These are phyloP conservation scores for Neoascochyta sp. DNA, from an alignment of 2,329 filamentous ascomycete genomes.

Conservation along the genomic window DNA sequence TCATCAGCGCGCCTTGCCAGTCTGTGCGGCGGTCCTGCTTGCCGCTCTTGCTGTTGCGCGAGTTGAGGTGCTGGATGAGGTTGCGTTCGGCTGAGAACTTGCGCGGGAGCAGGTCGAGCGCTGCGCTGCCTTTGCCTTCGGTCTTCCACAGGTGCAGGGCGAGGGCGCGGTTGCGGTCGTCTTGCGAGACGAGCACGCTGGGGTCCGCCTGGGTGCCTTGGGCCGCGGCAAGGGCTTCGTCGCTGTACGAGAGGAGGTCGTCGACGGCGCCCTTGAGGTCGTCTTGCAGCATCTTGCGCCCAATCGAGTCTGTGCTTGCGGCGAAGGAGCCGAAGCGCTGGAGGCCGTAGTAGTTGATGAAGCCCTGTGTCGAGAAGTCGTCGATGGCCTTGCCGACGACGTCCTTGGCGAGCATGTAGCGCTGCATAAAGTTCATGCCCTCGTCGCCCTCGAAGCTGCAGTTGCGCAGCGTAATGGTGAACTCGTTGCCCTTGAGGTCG, in stretches of 20 bases:
- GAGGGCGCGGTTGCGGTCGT: conserved; percentile 74
- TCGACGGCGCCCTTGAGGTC: conserved; percentile 79
- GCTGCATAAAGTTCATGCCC: conserved; percentile 30
- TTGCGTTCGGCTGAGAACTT: conserved; percentile 77
- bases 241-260: conserved; percentile 69
- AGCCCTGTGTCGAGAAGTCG: conserved; percentile 69
- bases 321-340: conserved; percentile 90
- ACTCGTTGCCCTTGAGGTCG: conserved; percentile 84
- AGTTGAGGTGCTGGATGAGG: conserved; percentile 72
- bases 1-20: conserved; percentile 74
- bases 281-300: conserved; percentile 75
- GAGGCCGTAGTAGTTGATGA: conserved; percentile 97
- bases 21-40: conserved; percentile 57
- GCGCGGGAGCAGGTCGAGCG: conserved; percentile 66
- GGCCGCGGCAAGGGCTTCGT: conserved; percentile 57
- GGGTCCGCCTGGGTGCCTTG: conserved; percentile 37
- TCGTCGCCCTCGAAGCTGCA: conserved; percentile 59
- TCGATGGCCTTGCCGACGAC: conserved; percentile 59
- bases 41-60: conserved; percentile 42
- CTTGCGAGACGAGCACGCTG: conserved; percentile 57
- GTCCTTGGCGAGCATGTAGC: conserved; percentile 46
- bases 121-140: conserved; percentile 56
- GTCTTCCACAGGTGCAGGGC: conserved; percentile 72
- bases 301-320: conserved; percentile 80
- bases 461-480: conserved; percentile 85